Evolutionary conservation across 768 basidiomycete genomes (phyloP), one percentile per base, ranked within the genome.

Genomic region (Tulasnella sp.): DNA sequence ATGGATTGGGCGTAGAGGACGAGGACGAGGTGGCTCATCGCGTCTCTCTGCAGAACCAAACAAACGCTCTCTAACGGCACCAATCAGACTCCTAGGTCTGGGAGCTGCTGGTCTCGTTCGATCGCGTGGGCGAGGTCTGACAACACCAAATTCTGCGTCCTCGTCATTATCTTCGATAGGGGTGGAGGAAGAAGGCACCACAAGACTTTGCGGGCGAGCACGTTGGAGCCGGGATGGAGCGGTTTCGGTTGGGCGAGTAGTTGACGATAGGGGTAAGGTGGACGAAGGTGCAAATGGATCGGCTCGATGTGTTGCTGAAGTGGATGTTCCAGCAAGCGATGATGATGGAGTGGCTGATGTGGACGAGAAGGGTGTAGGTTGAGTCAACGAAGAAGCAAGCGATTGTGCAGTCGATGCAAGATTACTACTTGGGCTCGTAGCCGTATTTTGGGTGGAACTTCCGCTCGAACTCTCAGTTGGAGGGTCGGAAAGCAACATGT

Each of bases 401-500:
- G n/a, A n/a, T n/a, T n/a, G n/a, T n/a, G n/a, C n/a, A n/a, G n/a
- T n/a, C n/a, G n/a, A n/a, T n/a, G n/a, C n/a, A n/a, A n/a, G n/a
- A n/a, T n/a, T n/a, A n/a, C n/a, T n/a, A n/a, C n/a, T n/a, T n/a
- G n/a, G n/a, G n/a, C n/a, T n/a, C n/a, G n/a, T n/a, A n/a, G n/a
- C n/a, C n/a, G n/a, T n/a, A n/a, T n/a, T n/a, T n/a, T n/a, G n/a
- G n/a, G n/a, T n/a, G n/a, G n/a, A n/a, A n/a, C n/a, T n/a, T n/a
- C n/a, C n/a, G n/a, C n/a, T n/a, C n/a, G n/a, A n/a, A n/a, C n/a
- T n/a, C n/a, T n/a, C n/a, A n/a, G n/a, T 40, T 2, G 49, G 49
- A 13, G 49, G 49, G 40, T 51, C 49, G 1, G 49, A 51, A 29
- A 51, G 27, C 15, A 51, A 32, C 49, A 51, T 51, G 19, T 51